Base-by-base conservation (phyloP, 2,329 filamentous ascomycete species). In the Paecilomyces dactylethromorphus region DNA sequence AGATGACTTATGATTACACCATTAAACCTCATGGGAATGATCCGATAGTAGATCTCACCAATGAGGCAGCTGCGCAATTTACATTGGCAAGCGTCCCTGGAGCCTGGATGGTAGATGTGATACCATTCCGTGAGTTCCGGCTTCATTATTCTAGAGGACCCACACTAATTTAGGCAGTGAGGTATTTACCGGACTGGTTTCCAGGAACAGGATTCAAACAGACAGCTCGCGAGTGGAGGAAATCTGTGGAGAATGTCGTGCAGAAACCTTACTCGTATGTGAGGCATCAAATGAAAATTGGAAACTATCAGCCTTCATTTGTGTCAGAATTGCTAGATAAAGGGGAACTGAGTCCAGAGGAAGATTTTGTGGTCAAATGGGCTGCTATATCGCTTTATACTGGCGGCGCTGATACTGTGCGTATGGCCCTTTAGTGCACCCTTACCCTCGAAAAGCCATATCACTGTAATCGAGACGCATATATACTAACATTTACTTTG, bases 241-340 rank as follows among this genome's bases (percentile, higher is more conserved):
- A 64, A 3, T 68, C 62, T 2, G 60, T 78, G 3, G 53, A 64
- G 2, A 63, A 71, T 8, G 69, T 68, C 1, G 66, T 68, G 4
- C 71, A 78, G 11, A 66, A 71, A 22, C 80, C 80, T 1, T 81
- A 78, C 59, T 64, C 60, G 1, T 79, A 79, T 55, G 77, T 79
- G 2, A 72, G 75, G 59, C 65, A 73, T 21, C 75, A 78, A 60
- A 76, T 79, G 65, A 58, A 60, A 0, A 53, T 69, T 1, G 68
- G 68, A 1, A 64, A 45, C 4, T 63, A 70, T n/a, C 65, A 67
- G 3, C 63, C 67, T 2, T 81, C 77, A 0, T 79, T 75, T 50
- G 60, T 80, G 0, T 76, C 77, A 0, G 70, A 74, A 22, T 66
- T 74, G 5, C 67, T 81, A 6, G 66, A 76, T 22, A 62, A 73